Evolutionary conservation across 352 stramenopile genomes (phyloP), one percentile per base, ranked within the genome.

Genomic region (Globisporangium apiculatum): DNA sequence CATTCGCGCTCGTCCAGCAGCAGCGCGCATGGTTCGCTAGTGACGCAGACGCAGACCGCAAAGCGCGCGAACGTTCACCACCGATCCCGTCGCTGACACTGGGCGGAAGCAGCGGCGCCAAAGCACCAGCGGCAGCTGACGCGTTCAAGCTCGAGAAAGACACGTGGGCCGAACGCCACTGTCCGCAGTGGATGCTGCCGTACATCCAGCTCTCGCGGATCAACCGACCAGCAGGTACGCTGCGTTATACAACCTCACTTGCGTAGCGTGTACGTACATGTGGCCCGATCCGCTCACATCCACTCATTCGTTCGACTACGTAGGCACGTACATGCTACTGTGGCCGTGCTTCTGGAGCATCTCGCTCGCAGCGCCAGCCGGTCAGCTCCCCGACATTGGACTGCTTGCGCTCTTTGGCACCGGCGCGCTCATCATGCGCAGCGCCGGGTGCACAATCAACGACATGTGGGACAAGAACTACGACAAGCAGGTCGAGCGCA

Each of bases 391-490:
- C 0, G 86, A 98, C 57, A 42, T 89, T 43, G 66, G 72, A 42
- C 75, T 97, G 48, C 70, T 98, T 51, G 73, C 79, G 43, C 71
- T 93, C 6, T 94, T 94, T 58, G 87, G 73, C 35, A 82, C 83
- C 5, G 97, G 97, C 12, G 83, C 97, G 17, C 91, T 99, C 72
- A 84, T 98, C 60, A 99, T 99, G 97, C 83, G 97, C 38, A 93
- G 95, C 65, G 90, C 90, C 17, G 97, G 97, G 5, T 99, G 97
- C 76, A 99, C 95, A 43, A 99, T 99, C 70, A 99, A 99, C 71
- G 97, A 99, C 74, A 98, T 99, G 81, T 99, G 96, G 96, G 97
- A 99, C 87, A 85, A 89, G 56, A 86, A 99, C 61, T 96, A 98
- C 73, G 97, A 99, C 79, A 89, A 86, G 60, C 68, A 95, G 46